Conservation (phyloP, 768 basidiomycete genomes). For the Termitomyces titanicus region DNA sequence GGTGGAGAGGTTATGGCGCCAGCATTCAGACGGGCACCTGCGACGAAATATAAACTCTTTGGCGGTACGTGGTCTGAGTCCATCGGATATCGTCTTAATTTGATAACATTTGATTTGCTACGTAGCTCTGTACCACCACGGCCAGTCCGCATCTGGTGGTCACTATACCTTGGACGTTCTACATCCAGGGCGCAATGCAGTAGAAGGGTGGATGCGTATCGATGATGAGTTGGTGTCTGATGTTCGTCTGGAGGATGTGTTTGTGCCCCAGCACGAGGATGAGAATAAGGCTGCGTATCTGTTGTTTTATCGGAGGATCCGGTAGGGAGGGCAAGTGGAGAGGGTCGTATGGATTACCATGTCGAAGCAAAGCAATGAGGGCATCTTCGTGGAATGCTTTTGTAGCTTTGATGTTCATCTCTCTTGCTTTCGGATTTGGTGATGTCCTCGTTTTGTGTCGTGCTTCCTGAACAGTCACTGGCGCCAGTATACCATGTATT, state of each 20-base stretch:
- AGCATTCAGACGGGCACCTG: constrained; percentile 36
- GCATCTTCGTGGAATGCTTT: no score
- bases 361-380: no score
- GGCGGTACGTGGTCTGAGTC: constrained; percentile 51
- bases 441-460: no score
- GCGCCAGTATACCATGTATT: no score
- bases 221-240: constrained; percentile 89
- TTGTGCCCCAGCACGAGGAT: constrained; percentile 48
- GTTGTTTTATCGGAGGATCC: constrained; percentile 75
- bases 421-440: no score
- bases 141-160: constrained; percentile 83
- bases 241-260: constrained; percentile 71
- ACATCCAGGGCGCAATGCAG: constrained; percentile 60
- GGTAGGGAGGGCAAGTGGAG: constrained; percentile 10
- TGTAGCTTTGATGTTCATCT: no score
- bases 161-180: constrained; percentile 94
- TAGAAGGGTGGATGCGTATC: constrained; percentile 84
- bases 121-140: constrained; percentile 90
- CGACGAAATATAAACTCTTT: constrained; percentile 74
- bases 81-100: neutral
- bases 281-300: constrained; percentile 75
- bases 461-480: no score
- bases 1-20: constrained; percentile 67
- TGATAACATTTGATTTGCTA: neutral
- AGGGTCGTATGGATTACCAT: no score